These are phyloP conservation scores for Podila epigama DNA, from an alignment of 192 early-diverging fungal genomes.

Conservation along the genomic window DNA sequence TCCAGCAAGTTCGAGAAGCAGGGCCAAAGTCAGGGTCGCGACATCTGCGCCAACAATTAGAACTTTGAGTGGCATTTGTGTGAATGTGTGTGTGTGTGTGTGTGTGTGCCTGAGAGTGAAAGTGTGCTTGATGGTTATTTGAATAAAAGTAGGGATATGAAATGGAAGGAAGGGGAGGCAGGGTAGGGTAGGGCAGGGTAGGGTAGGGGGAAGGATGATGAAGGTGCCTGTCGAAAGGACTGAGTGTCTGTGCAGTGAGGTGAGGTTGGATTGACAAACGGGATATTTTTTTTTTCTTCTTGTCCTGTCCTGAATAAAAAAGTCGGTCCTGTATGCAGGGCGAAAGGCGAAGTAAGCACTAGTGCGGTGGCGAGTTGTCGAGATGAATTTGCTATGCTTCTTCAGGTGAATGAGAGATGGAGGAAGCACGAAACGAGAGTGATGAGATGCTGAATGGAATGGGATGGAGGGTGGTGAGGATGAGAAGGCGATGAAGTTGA, in stretches of 20 bases:
- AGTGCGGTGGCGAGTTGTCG: too few relatives aligned
- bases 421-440: too few relatives aligned
- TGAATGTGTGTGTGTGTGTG: too few relatives aligned
- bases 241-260: neutral
- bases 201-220: neutral
- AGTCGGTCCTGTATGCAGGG: too few relatives aligned
- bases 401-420: too few relatives aligned
- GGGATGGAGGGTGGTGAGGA: neutral
- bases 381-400: too few relatives aligned
- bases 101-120: too few relatives aligned
- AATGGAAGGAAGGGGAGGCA: neutral
- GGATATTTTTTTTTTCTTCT: too few relatives aligned
- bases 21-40: constrained; percentile 38
- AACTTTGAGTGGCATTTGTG: constrained; percentile 25
- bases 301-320: too few relatives aligned
- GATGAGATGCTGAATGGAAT: neutral
- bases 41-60: constrained; percentile 47
- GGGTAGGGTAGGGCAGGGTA: neutral
- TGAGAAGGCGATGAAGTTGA: neutral
- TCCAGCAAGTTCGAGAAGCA: constrained; percentile 42
- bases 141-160: neutral
- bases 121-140: neutral
- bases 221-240: neutral
- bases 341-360: too few relatives aligned
- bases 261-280: neutral